Evolutionary conservation across 2,329 filamentous ascomycete genomes (phyloP), one percentile per base, ranked within the genome.

Genomic region (Hypoxylon sp.): DNA sequence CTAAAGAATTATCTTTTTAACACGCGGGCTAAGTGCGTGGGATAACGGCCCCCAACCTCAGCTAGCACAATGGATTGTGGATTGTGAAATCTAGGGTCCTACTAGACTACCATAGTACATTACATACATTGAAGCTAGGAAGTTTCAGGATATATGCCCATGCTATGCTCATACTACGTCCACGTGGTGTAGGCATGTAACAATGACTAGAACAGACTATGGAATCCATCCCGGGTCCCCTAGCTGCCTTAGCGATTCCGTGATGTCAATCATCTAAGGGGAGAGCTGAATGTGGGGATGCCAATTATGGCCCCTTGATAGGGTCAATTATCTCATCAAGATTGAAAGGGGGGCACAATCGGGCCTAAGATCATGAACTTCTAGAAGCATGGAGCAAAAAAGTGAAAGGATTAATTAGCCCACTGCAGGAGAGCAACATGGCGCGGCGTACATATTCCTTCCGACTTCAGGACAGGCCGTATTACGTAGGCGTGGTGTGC

Each of bases 391-490:
- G 36, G 45, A 30, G 38, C 19, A 43, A 21, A 61, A 62, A 49
- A 32, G 49, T 17, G 56, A 63, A 61, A 55, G 65, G 59, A 68
- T 65, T 57, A 65, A 67, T 68, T 70, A 63, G 61, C 55, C 60
- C 59, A 59, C 46, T 63, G 53, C 48, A 62, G 45, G 52, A 67
- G 50, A 43, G 58, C 25, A 49, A 63, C 58, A 67, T 55, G 55
- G 63, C 25, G 50, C 46, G 48, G 43, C 49, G 32, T 34, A 23
- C 23, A 23, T 23, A 30, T 41, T 57, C 23, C 49, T 48, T 46
- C 50, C 60, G 65, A 59, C 68, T 65, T 60, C 61, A 46, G 68
- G 55, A 45, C 49, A 52, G 48, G 58, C 68, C 68, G 68, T 70
- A 68, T 70, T 70, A 70, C 67, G 65, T 70, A 63, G 41, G 43